Base-by-base conservation (phyloP, 2,329 filamentous ascomycete genomes). In the Clarireedia monteithiana region DNA sequence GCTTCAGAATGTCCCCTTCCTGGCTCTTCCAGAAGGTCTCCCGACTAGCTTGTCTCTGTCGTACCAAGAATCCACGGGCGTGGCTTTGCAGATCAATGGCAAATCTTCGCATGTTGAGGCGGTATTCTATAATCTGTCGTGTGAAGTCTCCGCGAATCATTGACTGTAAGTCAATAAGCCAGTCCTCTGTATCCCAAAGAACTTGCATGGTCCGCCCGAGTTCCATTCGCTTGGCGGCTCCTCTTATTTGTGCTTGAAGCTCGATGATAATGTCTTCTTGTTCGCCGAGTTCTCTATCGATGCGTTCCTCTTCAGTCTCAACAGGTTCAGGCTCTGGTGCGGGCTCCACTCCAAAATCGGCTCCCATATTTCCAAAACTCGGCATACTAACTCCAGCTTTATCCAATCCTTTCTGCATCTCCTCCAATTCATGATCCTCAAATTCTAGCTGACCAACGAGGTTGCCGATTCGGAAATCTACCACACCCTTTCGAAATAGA, bases 321-420 rank as follows among this genome's bases (percentile, higher is more conserved):
- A 83, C 76, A 1, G 84, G 84, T 62, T 88, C 84, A 0, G 86
- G 86, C 65, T 91, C 86, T 0, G 87, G 88, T 55, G 86, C 80
- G 1, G 85, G 83, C 66, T 95, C 90, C 5, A 92, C 86, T 39
- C 90, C 91, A 76, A 99, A 96, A 67, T 94, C 92, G 60, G 91
- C 92, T 50, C 91, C 87, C 88, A 99, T 97, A 58, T 91, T 95
- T 55, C 91, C 91, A 74, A 99, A 99, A 74, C 90, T 96, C 40
- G 94, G 94, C 91, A 99, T 96, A 67, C 83, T 95, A 61, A 92
- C 82, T 54, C 95, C 95, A 60, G 95, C 85, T 72, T 94, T 95
- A 75, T 99, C 94, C 47, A 99, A 82, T 48, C 94, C 94, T 68
- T 96, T 96, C 68, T 99, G 94, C 73, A 91, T 96, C 59, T 91